Conservation (phyloP, 257 asterid species). For the Scutellaria galericulata region DNA sequence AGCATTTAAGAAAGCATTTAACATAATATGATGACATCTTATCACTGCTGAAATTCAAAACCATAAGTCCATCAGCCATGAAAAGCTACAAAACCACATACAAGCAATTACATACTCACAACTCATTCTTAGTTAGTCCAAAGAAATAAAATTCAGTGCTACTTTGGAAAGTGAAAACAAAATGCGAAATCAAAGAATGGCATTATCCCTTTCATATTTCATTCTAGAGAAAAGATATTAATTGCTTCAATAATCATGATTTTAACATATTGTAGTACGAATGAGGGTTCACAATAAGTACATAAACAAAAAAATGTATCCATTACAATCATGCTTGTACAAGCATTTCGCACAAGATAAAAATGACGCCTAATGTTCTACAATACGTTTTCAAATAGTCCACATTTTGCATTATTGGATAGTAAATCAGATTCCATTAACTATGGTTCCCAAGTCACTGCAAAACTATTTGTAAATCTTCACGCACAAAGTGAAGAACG, state of each 20-base stretch:
- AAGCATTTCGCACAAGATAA: neutral
- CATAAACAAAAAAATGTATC: neutral
- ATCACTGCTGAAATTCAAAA: neutral
- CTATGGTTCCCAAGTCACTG: neutral
- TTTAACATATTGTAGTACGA: neutral
- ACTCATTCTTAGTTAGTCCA: neutral
- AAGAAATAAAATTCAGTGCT: conserved; percentile 11
- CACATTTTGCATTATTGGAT: neutral
- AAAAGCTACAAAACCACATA: conserved; percentile 25
- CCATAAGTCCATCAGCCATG: conserved; percentile 17
- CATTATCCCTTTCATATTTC: neutral
- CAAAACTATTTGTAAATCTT: neutral
- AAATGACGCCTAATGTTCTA: neutral
- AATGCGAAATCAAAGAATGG: neutral
- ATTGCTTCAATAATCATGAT: neutral
- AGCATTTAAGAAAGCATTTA: conserved; percentile 14
- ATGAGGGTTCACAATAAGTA: neutral
- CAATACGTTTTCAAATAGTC: conserved; percentile 2
- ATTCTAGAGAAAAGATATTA: neutral
- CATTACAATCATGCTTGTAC: neutral
- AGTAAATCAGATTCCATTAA: neutral
- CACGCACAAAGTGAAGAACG: neutral
- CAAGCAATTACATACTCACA: neutral
- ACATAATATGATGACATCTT: neutral
- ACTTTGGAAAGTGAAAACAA: neutral